phyloP scores from a whole-genome alignment of 1,284 basidiomycete species.

The Marasmius fiardii region DNA sequence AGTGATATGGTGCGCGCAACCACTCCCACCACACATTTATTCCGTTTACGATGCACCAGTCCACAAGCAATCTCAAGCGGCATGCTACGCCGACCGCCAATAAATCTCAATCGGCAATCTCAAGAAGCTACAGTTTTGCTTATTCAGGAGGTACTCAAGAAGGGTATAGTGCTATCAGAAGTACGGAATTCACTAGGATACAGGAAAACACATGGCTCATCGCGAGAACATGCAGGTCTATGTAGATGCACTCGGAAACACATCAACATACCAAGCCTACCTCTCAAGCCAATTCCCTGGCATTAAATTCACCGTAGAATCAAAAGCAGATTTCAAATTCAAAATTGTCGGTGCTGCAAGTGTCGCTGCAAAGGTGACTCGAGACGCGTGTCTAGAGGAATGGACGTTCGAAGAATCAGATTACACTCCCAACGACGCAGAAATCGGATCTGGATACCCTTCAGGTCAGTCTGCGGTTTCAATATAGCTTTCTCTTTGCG shows the following conservation, averaged over 20 bases:
- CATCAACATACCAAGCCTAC: constrained; percentile 80
- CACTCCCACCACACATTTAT: neutral
- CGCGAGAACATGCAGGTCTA: constrained; percentile 62
- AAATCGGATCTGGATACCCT: constrained; percentile 83
- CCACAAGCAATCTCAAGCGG: constrained; percentile 90
- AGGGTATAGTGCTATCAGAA: constrained; percentile 82
- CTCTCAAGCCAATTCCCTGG: constrained; percentile 79
- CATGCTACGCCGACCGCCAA: constrained; percentile 84
- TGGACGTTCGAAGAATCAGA: constrained; percentile 76
- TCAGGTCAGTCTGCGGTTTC: constrained; percentile 48
- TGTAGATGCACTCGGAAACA: constrained; percentile 93
- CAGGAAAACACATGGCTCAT: neutral
- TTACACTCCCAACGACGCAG: constrained; percentile 21
- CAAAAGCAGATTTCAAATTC: constrained; percentile 93
- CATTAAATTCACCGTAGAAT: constrained; percentile 85
- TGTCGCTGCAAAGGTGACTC: constrained; percentile 94
- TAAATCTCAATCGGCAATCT: constrained; percentile 91
- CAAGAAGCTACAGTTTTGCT: constrained; percentile 89
- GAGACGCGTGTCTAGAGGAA: constrained; percentile 85
- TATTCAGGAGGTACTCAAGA: constrained; percentile 79
- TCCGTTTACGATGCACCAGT: constrained; percentile 47
- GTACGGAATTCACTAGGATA: constrained; percentile 31
- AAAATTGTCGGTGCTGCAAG: constrained; percentile 97
- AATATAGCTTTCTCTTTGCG: constrained; percentile 6
- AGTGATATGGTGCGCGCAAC: constrained; percentile 58